Base-by-base conservation (phyloP, 306 rosid species). In the Trifolium subterraneum region DNA sequence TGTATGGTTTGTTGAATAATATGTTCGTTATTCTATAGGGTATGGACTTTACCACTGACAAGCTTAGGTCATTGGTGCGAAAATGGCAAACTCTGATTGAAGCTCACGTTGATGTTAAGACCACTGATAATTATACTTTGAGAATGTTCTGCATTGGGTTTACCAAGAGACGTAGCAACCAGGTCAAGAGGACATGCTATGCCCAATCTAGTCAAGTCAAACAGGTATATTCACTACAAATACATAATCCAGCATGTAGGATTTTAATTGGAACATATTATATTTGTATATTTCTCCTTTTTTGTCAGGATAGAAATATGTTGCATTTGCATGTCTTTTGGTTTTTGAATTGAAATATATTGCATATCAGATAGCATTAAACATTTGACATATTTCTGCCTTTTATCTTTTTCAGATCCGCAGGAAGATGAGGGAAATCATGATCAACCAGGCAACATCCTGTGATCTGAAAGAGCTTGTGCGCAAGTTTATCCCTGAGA, bases 81-180 rank as follows among this genome's bases (percentile, higher is more conserved):
- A 94, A 90, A 64, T 94, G 96, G 96, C 97, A 94, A 78, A 90
- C 99, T 4, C 75, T 94, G 22, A 94, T 94, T 10, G 99, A 94
- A 81, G 95, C 99, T 58, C 97, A 91, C 35, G 97, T 89, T 1
- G 99, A 94, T 82, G 99, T 94, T 19, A 94, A 94, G 86, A 92
- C 99, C 62, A 91, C 97, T 0, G 97, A 94, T 59, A 90, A 70
- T 38, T 92, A 86, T 69, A 90, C 90, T 7, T 68, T 94, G 50
- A 83, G 99, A 76, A 60, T 92, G 93, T 94, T 94, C 79, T 92
- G 99, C 87, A 91, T 94, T 85, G 99, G 97, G 0, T 94, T 94
- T 76, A 90, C 97, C 0, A 88, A 83, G 88, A 91, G 91, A n/a
- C 92, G 98, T 13, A 74, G 83, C 16, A 91, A 91, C 82, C 98